Percentiles rank a stretch among this genome's conserved stretches.
Conservation (phyloP, 495 filamentous ascomycete genomes). For the Lindgomyces ingoldianus region DNA sequence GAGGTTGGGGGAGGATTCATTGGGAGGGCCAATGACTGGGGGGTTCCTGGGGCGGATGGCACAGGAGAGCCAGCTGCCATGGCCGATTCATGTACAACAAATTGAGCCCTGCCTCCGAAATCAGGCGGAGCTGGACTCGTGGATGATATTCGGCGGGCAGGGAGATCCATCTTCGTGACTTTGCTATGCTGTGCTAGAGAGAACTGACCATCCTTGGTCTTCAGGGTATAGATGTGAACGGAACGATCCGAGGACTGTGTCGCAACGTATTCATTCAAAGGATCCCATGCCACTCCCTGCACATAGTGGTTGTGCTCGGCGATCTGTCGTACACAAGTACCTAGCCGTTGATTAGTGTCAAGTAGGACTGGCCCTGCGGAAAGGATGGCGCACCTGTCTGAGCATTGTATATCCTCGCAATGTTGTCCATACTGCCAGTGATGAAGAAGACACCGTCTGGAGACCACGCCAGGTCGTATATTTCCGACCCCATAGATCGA, state of each 20-base stretch:
- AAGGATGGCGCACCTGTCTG: slow-evolving; percentile 67
- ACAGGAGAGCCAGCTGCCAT: slow-evolving; percentile 75
- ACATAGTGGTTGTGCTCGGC: slow-evolving; percentile 99
- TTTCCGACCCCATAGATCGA: slow-evolving; percentile 81
- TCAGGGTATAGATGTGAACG: slow-evolving; percentile 93
- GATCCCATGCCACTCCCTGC: slow-evolving; percentile 98
- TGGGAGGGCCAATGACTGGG: slow-evolving; percentile 80
- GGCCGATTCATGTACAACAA: slow-evolving; percentile 57
- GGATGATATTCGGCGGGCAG: slow-evolving; percentile 82
- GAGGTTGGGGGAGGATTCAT: slow-evolving; percentile 96
- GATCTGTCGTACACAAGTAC: slow-evolving; percentile 90
- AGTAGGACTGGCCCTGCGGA: neutral
- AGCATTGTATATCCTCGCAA: slow-evolving; percentile 95
- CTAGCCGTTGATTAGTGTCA: slow-evolving; percentile 49
- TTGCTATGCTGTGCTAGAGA: slow-evolving; percentile 77
- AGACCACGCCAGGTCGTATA: slow-evolving; percentile 98
- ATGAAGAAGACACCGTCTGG: slow-evolving; percentile 96
- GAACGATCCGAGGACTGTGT: slow-evolving; percentile 98
- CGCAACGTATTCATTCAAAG: slow-evolving; percentile 94
- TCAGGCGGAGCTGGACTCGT: slow-evolving; percentile 93
- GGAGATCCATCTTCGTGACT: slow-evolving; percentile 85
- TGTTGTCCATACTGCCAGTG: slow-evolving; percentile 98
- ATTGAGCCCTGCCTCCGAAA: slow-evolving; percentile 57
- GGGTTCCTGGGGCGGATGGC: slow-evolving; percentile 93
- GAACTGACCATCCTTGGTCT: slow-evolving; percentile 95